These are phyloP conservation scores for Candida albicans DNA, from an alignment of 1,139 yeast genomes.

Conservation along the genomic window DNA sequence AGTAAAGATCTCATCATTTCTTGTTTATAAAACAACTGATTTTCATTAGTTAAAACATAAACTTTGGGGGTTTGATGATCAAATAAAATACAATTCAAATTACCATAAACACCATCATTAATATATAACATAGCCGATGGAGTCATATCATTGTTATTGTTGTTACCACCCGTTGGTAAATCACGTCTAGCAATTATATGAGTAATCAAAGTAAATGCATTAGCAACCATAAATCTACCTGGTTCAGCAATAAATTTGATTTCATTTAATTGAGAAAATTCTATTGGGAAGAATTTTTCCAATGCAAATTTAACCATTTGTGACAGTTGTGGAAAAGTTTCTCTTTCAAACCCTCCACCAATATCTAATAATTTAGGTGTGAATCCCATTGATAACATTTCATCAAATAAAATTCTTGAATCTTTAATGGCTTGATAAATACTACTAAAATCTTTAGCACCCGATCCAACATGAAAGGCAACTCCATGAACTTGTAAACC, in stretches of 20 bases:
- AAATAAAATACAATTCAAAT: conserved; percentile 87
- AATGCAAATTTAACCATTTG: conserved; percentile 57
- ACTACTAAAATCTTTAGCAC: conserved; percentile 75
- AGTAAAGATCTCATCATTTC: conserved; percentile 3
- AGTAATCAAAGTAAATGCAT: conserved; percentile 82
- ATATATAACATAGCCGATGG: conserved; percentile 58
- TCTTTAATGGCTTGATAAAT: conserved; percentile 73
- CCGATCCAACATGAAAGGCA: conserved; percentile 95
- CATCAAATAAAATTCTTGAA: conserved; percentile 68
- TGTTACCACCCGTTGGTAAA: conserved; percentile 12
- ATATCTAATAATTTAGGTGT: conserved; percentile 67
- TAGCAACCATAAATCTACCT: conserved; percentile 85
- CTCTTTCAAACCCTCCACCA: conserved; percentile 90
- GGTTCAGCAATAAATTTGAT: conserved; percentile 85
- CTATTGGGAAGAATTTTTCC: conserved; percentile 55
- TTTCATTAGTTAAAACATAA: conserved; percentile 57
- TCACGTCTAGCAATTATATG: conserved; percentile 82
- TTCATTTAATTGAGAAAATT: conserved; percentile 25
- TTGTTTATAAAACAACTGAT: conserved; percentile 44
- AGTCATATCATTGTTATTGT: conserved; percentile 4
- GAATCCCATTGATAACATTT: conserved; percentile 50
- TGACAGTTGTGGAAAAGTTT: conserved; percentile 64
- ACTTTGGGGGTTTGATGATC: conserved; percentile 88
- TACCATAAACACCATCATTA: conserved; percentile 95
- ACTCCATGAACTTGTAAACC: conserved; percentile 74